Conservation (phyloP, 1,284 basidiomycete genomes). For the Gomphus bonarii region DNA sequence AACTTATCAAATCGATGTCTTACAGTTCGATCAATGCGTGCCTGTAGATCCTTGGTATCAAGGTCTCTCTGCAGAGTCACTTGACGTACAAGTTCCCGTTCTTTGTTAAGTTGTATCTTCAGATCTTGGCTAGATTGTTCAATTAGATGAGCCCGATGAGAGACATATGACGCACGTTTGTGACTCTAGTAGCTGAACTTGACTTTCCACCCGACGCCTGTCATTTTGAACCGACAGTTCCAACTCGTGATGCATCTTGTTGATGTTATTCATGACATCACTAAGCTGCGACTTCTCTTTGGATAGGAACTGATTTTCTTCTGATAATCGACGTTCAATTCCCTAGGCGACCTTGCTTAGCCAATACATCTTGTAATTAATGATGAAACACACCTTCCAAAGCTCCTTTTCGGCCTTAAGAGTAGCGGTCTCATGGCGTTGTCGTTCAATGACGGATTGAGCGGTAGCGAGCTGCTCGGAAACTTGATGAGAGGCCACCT, state of each 20-base stretch:
- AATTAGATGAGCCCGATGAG: neutral
- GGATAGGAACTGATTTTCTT: constrained; percentile 75
- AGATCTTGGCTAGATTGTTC: constrained; percentile 53
- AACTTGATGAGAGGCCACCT: constrained; percentile 54
- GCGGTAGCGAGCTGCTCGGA: constrained; percentile 53
- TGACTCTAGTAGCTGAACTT: constrained; percentile 67
- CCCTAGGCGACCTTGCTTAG: constrained; percentile 31
- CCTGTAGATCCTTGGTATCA: constrained; percentile 68
- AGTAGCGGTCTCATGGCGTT: constrained; percentile 78
- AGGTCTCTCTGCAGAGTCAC: constrained; percentile 70
- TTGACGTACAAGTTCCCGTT: constrained; percentile 70
- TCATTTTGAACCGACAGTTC: constrained; percentile 78
- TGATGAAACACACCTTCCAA: constrained; percentile 54
- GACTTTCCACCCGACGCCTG: constrained; percentile 66
- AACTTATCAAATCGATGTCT: constrained; percentile 15
- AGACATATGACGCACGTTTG: constrained; percentile 49
- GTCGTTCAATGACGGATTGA: constrained; percentile 52
- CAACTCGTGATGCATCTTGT: constrained; percentile 81
- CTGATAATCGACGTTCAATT: constrained; percentile 67
- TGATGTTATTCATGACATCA: constrained; percentile 80
- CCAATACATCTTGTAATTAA: constrained; percentile 1
- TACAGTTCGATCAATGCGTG: constrained; percentile 62
- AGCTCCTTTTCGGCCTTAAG: constrained; percentile 87
- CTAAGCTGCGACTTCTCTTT: constrained; percentile 78
- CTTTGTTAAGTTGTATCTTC: constrained; percentile 64